Percentiles rank a stretch among this genome's conserved stretches.
Evolutionary conservation across 2,329 filamentous ascomycete species (phyloP).

Genomic region (Alternaria metachromatica): DNA sequence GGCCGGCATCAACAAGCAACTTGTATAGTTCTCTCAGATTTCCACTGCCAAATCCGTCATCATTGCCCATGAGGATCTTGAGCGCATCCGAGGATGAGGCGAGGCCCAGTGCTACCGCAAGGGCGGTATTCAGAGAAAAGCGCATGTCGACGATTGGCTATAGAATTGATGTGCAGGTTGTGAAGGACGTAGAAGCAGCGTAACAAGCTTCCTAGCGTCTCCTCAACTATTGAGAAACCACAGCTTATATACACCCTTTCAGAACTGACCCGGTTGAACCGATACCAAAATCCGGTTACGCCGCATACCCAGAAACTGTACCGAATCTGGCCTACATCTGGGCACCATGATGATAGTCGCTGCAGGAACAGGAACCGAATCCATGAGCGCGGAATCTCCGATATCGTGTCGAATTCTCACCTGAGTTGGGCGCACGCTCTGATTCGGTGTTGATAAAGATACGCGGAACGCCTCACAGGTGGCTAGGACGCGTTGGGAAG

Average conservation of each 20-base stretch:
- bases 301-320: background rate
- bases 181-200: background rate
- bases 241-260: background rate
- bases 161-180: background rate
- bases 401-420: conserved; percentile 6
- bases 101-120: conserved; percentile 26
- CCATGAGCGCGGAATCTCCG: background rate
- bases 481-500: conserved; percentile 7
- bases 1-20: conserved; percentile 33
- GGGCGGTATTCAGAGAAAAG: conserved; percentile 17
- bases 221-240: background rate
- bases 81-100: conserved; percentile 24
- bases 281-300: background rate
- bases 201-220: background rate
- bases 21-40: conserved; percentile 46
- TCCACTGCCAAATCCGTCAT: conserved; percentile 49
- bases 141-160: conserved; percentile 16
- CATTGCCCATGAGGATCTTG: conserved; percentile 50
- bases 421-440: background rate
- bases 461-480: background rate
- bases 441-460: conserved; percentile 11
- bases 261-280: background rate
- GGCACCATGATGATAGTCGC: background rate
- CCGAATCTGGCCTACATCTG: background rate
- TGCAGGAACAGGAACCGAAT: conserved; percentile 7